Base-by-base conservation (phyloP, 495 filamentous ascomycete genomes). In the Trichoderma reesei region DNA sequence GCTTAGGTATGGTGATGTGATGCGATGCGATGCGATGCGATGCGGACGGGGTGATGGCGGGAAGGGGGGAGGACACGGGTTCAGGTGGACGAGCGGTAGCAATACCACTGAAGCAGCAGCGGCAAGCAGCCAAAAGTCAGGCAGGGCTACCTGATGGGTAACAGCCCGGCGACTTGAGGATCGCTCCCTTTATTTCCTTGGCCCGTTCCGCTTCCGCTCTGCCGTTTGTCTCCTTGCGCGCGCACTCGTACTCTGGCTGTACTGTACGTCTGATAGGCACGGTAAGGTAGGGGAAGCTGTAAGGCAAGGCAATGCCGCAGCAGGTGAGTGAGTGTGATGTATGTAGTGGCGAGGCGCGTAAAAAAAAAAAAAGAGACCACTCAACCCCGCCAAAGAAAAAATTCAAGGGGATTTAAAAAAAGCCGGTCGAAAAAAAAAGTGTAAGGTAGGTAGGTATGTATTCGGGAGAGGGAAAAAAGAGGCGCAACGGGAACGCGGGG, bases 351-450 rank as follows among this genome's bases (percentile, higher is more conserved):
- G 20, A 56, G 31, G 51, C 51, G 51, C 51, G 51, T 56, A 33
- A 56, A 31, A n/a, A n/a, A n/a, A n/a, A n/a, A n/a, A n/a, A n/a
- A n/a, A n/a, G n/a, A 56, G 51, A n/a, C 51, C 9, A 56, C 7
- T 56, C 16, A 56, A 56, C 51, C 51, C 51, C 51, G 51, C 51
- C 51, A 48, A 48, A 48, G 16, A 56, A 33, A 56, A 56, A 56
- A 56, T 18, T 56, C 10, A 13, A 56, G n/a, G 51, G n/a, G 34
- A 56, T n/a, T n/a, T n/a, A 56, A 56, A 56, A 56, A 56, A 56
- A 54, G 18, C 10, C 34, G 26, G 51, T 26, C n/a, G n/a, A n/a
- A n/a, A n/a, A 44, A 18, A 51, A 51, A 51, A 51, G 46, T 16
- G 46, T 51, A 16, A 26, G 46, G n/a, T n/a, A n/a, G n/a, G n/a